Base-by-base conservation (phyloP, 1,284 basidiomycete genomes). In the Chalciporus sp. region DNA sequence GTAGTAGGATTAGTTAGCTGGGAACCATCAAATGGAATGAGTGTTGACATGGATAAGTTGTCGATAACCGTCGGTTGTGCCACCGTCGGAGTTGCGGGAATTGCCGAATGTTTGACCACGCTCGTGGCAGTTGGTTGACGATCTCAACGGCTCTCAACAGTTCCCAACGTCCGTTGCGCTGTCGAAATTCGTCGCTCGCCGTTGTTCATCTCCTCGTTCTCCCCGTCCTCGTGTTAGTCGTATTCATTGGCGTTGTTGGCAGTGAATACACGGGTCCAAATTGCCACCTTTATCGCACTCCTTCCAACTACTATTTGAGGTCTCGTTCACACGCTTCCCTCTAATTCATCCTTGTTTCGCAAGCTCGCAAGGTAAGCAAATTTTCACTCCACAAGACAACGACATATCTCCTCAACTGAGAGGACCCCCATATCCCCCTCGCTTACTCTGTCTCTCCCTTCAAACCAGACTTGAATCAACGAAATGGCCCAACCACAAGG, bases 401-500 rank as follows among this genome's bases (percentile, higher is more conserved):
- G 23, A 52, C 56, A 19, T 46, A 52, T 44, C 49, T 49, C 51
- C 14, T 44, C 19, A 35, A 42, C 31, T n/a, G 42, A 41, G 33
- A 41, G 17, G 5, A n/a, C 42, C 26, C 23, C 16, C 44, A 12
- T 40, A 19, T 33, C 26, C 40, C 33, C 20, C 37, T 42, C 29
- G 35, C 50, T 45, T 40, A 53, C 39, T 29, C 45, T 7, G 19
- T 45, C 9, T 23, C 42, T 19, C 17, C 12, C 27, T 41, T 33
- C 10, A 14, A 28, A 7, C 11, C 42, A 64, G 61, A 53, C 35
- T 52, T 43, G 40, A 45, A 42, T 52, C 41, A 37, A 39, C 58
- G 56, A 51, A 65, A 91, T 91, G 88, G 86, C 88, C 66, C 88
- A 90, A 78, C 80, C 80, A 52, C 86, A 88, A 75, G 84, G 86